These are phyloP conservation scores for Globisporangium cylindrosporum DNA, from an alignment of 352 stramenopile genomes.

Conservation along the genomic window DNA sequence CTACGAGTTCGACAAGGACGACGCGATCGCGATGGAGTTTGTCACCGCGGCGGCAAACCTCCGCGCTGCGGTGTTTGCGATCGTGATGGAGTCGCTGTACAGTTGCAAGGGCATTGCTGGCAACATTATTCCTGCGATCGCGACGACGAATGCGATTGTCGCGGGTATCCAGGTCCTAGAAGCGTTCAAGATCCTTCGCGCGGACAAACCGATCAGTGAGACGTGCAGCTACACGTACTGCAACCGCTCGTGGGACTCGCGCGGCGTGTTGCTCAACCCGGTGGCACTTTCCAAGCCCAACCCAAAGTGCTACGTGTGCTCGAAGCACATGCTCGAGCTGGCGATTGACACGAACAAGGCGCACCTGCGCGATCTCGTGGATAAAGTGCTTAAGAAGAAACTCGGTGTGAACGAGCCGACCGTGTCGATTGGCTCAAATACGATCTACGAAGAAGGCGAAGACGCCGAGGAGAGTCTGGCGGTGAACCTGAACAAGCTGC, in stretches of 20 bases:
- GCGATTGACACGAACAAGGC: slow-evolving; percentile 88
- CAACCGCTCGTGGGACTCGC: slow-evolving; percentile 87
- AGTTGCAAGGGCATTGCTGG: slow-evolving; percentile 98
- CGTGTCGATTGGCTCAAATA: slow-evolving; percentile 82
- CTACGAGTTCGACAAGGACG: slow-evolving; percentile 98
- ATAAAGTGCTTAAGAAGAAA: slow-evolving; percentile 83
- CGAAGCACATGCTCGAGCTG: slow-evolving; percentile 89
- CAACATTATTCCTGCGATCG: slow-evolving; percentile 99
- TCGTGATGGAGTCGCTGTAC: slow-evolving; percentile 83
- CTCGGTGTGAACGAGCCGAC: slow-evolving; percentile 89
- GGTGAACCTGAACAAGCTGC: slow-evolving; percentile 88
- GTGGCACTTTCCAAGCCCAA: slow-evolving; percentile 89
- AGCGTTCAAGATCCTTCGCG: slow-evolving; percentile 81
- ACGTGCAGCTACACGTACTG: slow-evolving; percentile 94
- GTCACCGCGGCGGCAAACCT: slow-evolving; percentile 98
- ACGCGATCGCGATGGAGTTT: slow-evolving; percentile 95
- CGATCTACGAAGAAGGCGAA: slow-evolving; percentile 96
- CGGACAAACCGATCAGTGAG: slow-evolving; percentile 55
- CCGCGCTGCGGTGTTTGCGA: slow-evolving; percentile 84
- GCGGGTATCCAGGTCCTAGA: slow-evolving; percentile 92
- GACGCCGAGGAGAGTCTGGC: slow-evolving; percentile 79
- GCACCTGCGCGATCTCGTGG: slow-evolving; percentile 72
- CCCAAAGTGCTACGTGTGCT: slow-evolving; percentile 95
- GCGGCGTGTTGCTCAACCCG: slow-evolving; percentile 92
- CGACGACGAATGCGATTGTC: slow-evolving; percentile 99